Evolutionary conservation across 495 filamentous ascomycete species (phyloP), one percentile per base, ranked within the genome.

Genomic region (Polyplosphaeria fusca): DNA sequence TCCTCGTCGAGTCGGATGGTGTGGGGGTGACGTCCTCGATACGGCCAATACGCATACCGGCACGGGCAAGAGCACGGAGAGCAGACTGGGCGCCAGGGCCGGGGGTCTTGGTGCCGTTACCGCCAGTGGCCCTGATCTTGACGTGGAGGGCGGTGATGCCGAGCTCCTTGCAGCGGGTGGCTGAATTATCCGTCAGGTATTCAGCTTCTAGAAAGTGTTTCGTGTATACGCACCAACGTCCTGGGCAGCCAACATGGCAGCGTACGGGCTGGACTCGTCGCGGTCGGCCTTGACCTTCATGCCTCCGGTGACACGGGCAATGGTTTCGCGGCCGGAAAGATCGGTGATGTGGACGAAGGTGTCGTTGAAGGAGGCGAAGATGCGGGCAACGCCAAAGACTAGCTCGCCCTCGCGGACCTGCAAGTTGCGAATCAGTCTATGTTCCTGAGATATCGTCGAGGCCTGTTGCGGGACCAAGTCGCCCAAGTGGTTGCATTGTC

Each of bases 241-340:
- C 76, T 96, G 91, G 64, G 91, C 93, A 74, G 93, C 93, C 86
- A 99, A 88, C 93, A 99, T 99, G 75, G 93, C 93, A 68, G 93
- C 93, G 83, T 99, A 99, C 61, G 93, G 93, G 45, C 91, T 96
- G 60, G 91, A 96, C 83, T 99, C 93, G 79, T 99, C 93, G 80
- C 93, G 91, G 76, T 99, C 93, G 75, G 93, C 93, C 54, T 99
- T 99, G 82, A 99, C 93, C 83, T 99, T 99, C 93, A 97, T 97
- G 73, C 93, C 93, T 77, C 93, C 93, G 67, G 93, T 99, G 57
- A 99, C 91, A 86, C 93, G 91, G 84, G 81, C 85, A 78, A 99
- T 92, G 78, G 93, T 99, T 90, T 99, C 93, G 79, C 93, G 93
- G 79, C 93, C 93, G 78, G 76, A 66, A 73, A 98, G 89, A 92